Evolutionary conservation across 2,329 filamentous ascomycete species (phyloP).

Genomic region (Diplodia sapinea): DNA sequence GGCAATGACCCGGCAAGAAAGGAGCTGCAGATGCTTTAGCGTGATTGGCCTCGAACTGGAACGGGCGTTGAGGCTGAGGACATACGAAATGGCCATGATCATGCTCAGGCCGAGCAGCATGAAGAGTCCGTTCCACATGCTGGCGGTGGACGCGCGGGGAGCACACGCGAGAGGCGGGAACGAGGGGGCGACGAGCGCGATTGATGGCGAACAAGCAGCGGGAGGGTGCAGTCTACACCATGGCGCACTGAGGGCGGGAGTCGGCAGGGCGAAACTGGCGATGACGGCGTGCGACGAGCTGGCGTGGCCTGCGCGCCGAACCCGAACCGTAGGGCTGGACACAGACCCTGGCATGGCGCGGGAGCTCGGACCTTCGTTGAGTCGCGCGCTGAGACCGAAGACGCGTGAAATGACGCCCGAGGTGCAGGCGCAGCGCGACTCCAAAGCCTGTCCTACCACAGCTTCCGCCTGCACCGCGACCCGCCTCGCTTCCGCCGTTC

Average conservation of each 20-base stretch:
- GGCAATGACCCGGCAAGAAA: constrained; percentile 92
- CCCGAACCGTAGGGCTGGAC: constrained; percentile 19
- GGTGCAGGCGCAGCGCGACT: constrained; percentile 13
- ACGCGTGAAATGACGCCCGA: constrained; percentile 5
- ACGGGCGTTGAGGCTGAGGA: background rate
- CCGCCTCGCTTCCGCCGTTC: background rate
- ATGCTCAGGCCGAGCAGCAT: constrained; percentile 69
- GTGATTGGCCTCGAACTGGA: background rate
- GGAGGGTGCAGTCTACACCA: constrained; percentile 6
- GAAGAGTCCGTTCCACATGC: constrained; percentile 67
- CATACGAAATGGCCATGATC: constrained; percentile 69
- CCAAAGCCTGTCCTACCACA: constrained; percentile 11
- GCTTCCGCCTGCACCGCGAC: constrained; percentile 25
- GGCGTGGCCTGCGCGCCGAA: constrained; percentile 19
- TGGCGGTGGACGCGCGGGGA: constrained; percentile 34
- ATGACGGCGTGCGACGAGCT: constrained; percentile 23
- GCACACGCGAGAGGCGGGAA: background rate
- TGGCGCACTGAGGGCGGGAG: constrained; percentile 1
- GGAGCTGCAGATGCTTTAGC: constrained; percentile 65
- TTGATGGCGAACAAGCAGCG: background rate
- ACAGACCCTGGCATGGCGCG: constrained; percentile 4
- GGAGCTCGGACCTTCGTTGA: constrained; percentile 5
- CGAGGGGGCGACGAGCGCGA: background rate
- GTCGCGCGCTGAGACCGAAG: constrained; percentile 3
- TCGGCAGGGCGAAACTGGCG: constrained; percentile 22